These are phyloP conservation scores for Chenopodium album DNA, from an alignment of 148 eudicot species.

Conservation along the genomic window DNA sequence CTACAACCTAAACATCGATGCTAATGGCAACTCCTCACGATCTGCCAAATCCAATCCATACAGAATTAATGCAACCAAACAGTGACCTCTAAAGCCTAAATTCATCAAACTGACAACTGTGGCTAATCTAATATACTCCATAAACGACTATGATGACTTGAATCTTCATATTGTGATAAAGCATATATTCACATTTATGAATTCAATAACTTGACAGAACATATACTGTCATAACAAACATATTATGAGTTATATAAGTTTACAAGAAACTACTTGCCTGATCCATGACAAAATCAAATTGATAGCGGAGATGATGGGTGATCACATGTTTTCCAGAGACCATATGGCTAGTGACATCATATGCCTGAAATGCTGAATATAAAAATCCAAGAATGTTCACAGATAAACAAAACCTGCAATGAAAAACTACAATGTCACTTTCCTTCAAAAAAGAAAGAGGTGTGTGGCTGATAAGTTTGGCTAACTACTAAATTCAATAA, in stretches of 20 bases:
- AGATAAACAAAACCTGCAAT: constrained; percentile 70
- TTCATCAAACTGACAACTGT: background rate
- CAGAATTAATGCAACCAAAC: background rate
- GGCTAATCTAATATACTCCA: background rate
- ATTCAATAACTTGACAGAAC: background rate
- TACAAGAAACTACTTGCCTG: constrained; percentile 56
- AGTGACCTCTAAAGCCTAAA: background rate
- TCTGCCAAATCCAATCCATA: background rate
- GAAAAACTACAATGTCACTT: constrained; percentile 16
- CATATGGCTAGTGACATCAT: constrained; percentile 48
- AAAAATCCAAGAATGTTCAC: constrained; percentile 69
- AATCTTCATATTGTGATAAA: background rate
- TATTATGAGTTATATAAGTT: background rate
- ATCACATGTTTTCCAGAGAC: constrained; percentile 54
- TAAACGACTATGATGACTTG: background rate
- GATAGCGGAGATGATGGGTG: constrained; percentile 52
- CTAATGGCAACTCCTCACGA: background rate
- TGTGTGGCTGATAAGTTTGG: background rate
- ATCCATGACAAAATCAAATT: constrained; percentile 74
- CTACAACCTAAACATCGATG: background rate
- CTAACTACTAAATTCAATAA: background rate
- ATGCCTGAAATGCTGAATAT: constrained; percentile 72
- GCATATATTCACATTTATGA: background rate
- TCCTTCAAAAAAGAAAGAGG: background rate
- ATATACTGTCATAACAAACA: background rate